Base-by-base conservation (phyloP, 441 rosid species). In the Arabidopsis hybrid region DNA sequence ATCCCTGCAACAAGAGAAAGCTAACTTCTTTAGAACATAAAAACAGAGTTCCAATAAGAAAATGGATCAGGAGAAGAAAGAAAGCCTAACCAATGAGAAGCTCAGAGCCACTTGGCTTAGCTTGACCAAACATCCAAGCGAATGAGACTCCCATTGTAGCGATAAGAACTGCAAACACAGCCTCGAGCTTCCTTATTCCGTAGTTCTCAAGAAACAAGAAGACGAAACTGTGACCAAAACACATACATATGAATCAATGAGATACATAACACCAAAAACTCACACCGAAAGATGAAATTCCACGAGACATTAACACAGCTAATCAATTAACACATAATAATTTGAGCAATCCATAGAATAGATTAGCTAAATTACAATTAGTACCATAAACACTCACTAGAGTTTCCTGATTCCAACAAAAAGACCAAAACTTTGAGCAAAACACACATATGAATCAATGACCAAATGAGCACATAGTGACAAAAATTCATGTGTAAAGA, bases 81-180 rank as follows among this genome's bases (percentile, higher is more conserved):
- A 14, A 57, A 55, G 60, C 7, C 82, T 65, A 67, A 92, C 99
- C 99, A 64, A 87, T 62, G 74, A 92, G 78, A 78, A 95, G 95
- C 62, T 92, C 91, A 43, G 57, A 74, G 74, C 89, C 91, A 73
- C 78, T 81, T 8, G 97, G 99, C 77, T 92, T 89, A 8, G 96
- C 69, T 31, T 90, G 90, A 55, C 83, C 97, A 77, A 94, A 95
- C 99, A 95, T 92, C 99, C 97, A 92, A 45, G 97, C 97, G 68
- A 95, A 95, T 16, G 97, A 78, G 11, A 88, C n/a, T 4, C 84
- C 99, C 99, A 95, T 95, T 8, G 83, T 84, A 12, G 85, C 97
- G 35, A 95, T 92, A 1, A 91, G 83, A 62, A 91, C 69, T 21
- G 93, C 97, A 73, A 95, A 95, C 55, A 92, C 84, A 2, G 93